Evolutionary conservation across 768 basidiomycete genomes (phyloP).

Genomic region (Mrakia frigida): DNA sequence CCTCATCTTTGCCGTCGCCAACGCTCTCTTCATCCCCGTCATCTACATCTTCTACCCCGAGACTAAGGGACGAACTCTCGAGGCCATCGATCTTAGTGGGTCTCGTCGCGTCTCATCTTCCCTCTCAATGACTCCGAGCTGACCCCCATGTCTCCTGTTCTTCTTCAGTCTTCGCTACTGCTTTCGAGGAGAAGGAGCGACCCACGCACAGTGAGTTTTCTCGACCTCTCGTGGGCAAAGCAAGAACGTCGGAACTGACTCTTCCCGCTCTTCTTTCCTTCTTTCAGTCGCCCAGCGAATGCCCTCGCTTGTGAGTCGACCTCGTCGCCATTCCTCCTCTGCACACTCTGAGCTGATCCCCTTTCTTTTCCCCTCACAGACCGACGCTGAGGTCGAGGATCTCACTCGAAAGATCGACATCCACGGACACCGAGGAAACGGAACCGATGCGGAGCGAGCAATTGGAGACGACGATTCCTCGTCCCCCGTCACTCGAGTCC

Average conservation of each 20-base stretch:
- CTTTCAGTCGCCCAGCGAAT: slow-evolving; percentile 36
- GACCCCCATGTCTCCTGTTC: too few species aligned
- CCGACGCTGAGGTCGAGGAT: slow-evolving; percentile 43
- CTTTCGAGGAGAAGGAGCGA: slow-evolving; percentile 42
- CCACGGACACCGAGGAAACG: slow-evolving; percentile 37
- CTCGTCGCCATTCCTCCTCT: too few species aligned
- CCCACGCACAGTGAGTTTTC: slow-evolving; percentile 38
- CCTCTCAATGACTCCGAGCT: too few species aligned
- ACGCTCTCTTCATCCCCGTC: slow-evolving; percentile 43
- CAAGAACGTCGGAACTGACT: background rate
- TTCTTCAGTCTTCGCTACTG: slow-evolving; percentile 44
- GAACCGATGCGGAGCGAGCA: slow-evolving; percentile 34
- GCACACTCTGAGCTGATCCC: too few species aligned
- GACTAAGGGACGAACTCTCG: slow-evolving; percentile 45
- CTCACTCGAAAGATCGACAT: slow-evolving; percentile 44
- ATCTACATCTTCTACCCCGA: slow-evolving; percentile 36
- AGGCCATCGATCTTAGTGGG: slow-evolving; percentile 45
- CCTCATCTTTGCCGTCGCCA: slow-evolving; percentile 45
- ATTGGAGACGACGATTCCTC: background rate
- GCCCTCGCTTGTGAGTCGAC: too few species aligned
- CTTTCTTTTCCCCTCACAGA: too few species aligned
- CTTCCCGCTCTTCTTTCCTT: background rate
- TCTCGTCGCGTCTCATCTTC: too few species aligned
- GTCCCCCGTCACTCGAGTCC: slow-evolving; percentile 8
- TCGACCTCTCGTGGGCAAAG: background rate